Evolutionary conservation across 176 grass and related monocot species (phyloP).

Genomic region (Zoysia pacifica): DNA sequence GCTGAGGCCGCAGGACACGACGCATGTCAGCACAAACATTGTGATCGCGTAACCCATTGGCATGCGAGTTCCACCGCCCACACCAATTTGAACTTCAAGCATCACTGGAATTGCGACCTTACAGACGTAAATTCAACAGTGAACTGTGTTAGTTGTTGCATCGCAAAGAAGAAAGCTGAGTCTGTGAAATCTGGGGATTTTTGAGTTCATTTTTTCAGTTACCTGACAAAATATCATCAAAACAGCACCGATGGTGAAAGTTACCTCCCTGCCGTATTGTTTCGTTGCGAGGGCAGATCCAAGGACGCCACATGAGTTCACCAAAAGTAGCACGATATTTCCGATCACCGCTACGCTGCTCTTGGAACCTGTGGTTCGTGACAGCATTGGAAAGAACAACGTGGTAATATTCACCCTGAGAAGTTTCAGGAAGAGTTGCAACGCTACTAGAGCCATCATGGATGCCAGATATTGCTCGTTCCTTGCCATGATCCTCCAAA

Average conservation of each 20-base stretch:
- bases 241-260: constrained; percentile 15
- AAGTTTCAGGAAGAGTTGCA: constrained; percentile 42
- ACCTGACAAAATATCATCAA: constrained; percentile 54
- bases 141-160: constrained; percentile 9
- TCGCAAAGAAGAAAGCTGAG: not conserved
- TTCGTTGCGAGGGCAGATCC: constrained; percentile 41
- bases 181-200: not conserved
- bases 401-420: constrained; percentile 38
- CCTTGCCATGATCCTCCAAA: constrained; percentile 37
- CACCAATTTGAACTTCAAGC: constrained; percentile 29
- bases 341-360: constrained; percentile 25
- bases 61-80: constrained; percentile 40
- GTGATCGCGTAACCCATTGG: constrained; percentile 20
- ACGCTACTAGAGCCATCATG: constrained; percentile 28
- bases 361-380: constrained; percentile 31
- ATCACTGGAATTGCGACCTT: constrained; percentile 44
- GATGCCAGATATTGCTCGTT: constrained; percentile 42
- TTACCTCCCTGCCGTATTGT: constrained; percentile 36
- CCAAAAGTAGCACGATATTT: constrained; percentile 40
- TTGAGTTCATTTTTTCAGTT: not conserved
- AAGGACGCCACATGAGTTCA: constrained; percentile 45
- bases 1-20: constrained; percentile 45
- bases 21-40: constrained; percentile 46
- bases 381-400: constrained; percentile 46
- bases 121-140: not conserved